Percentiles rank a stretch among this genome's conserved stretches.
phyloP scores from a whole-genome alignment of 73 alveolate genomes.

The Blepharisma japonicum region DNA sequence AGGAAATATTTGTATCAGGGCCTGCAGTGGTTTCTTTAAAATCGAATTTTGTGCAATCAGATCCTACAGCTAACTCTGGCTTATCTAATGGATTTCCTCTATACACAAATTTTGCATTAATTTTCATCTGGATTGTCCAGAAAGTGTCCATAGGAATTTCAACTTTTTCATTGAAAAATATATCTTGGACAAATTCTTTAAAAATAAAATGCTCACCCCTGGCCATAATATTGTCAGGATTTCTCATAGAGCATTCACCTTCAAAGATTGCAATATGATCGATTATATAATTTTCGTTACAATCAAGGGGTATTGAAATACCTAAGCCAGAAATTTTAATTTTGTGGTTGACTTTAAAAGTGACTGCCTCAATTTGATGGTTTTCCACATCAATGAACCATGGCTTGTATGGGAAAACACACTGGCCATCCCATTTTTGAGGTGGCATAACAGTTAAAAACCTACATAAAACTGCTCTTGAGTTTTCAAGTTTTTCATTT shows the following conservation, averaged over 20 bases:
- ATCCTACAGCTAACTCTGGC: neutral
- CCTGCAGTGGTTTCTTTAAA: neutral
- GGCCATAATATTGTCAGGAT: neutral
- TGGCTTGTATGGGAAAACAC: neutral
- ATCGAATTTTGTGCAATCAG: constrained; percentile 6
- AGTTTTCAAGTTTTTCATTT: too few species aligned
- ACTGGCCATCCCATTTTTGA: too few species aligned
- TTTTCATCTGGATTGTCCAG: neutral
- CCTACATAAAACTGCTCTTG: too few species aligned
- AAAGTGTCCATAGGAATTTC: neutral
- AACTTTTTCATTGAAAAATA: neutral
- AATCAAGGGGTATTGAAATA: neutral
- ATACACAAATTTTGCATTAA: constrained; percentile 9
- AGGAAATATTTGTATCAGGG: too few species aligned
- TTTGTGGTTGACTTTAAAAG: neutral
- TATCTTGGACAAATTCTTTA: neutral
- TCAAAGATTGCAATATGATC: neutral
- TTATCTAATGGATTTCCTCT: constrained; percentile 28
- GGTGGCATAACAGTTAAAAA: too few species aligned
- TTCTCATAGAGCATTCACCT: neutral
- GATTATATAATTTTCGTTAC: neutral
- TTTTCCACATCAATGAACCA: neutral
- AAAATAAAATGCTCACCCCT: neutral
- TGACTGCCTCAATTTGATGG: neutral
- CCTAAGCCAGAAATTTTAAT: neutral